These are phyloP conservation scores for Linnemannia zychae DNA, from an alignment of 192 early-diverging fungal species.

Conservation along the genomic window DNA sequence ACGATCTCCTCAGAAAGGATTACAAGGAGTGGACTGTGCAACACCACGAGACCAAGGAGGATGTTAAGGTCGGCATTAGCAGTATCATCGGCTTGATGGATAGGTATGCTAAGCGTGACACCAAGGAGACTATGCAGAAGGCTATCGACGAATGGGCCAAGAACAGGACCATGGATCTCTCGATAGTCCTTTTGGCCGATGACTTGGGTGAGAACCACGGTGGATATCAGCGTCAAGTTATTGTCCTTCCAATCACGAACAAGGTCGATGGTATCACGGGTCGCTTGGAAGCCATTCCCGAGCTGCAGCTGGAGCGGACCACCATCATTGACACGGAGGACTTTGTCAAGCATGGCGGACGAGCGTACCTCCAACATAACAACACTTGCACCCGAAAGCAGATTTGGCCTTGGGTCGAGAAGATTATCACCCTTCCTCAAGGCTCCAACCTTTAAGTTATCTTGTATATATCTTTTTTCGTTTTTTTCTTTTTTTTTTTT, in stretches of 20 bases:
- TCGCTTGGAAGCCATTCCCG: conserved; percentile 48
- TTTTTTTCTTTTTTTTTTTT: background rate
- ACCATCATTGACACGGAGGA: conserved; percentile 15
- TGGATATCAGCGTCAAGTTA: conserved; percentile 74
- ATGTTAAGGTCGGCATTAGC: conserved; percentile 70
- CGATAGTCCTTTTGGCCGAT: conserved; percentile 63
- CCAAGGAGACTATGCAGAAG: conserved; percentile 32
- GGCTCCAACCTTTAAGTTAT: conserved; percentile 13
- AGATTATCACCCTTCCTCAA: conserved; percentile 25
- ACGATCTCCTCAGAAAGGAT: conserved; percentile 76
- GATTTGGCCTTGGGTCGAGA: conserved; percentile 65
- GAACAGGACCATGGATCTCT: conserved; percentile 64
- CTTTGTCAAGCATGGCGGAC: conserved; percentile 14
- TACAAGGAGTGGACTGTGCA: conserved; percentile 76
- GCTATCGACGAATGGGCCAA: conserved; percentile 50
- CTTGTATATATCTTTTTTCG: background rate
- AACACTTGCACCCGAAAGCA: conserved; percentile 72
- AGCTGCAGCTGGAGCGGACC: conserved; percentile 45
- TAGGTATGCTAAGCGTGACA: conserved; percentile 65
- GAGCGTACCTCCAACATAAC: conserved; percentile 67
- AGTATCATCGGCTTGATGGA: conserved; percentile 66
- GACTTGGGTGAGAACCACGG: conserved; percentile 65
- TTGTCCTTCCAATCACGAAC: conserved; percentile 54
- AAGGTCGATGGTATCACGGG: conserved; percentile 34
- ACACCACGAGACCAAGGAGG: conserved; percentile 58